Conservation (phyloP, 2,329 filamentous ascomycete genomes). For the Botrytis paeoniae region DNA sequence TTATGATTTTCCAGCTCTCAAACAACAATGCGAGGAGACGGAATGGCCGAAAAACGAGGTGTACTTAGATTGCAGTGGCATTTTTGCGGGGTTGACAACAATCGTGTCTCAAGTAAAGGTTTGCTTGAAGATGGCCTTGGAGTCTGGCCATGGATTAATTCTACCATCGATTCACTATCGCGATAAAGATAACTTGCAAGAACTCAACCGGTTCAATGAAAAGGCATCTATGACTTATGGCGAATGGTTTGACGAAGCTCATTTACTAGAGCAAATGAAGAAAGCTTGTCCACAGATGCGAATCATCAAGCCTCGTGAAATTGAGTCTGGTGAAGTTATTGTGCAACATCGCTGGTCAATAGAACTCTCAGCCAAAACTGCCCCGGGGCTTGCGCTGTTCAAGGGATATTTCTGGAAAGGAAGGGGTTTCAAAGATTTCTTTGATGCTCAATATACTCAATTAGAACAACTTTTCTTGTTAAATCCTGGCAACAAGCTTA, state of each 20-base stretch:
- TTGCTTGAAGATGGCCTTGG: constrained; percentile 40
- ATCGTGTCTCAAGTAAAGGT: constrained; percentile 40
- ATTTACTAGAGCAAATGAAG: constrained; percentile 32
- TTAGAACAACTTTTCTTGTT: constrained; percentile 21
- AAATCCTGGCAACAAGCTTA: constrained; percentile 18
- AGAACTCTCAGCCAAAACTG: constrained; percentile 24
- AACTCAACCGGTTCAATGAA: constrained; percentile 38
- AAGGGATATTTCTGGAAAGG: constrained; percentile 15
- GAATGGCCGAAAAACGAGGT: constrained; percentile 31
- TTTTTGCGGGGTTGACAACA: constrained; percentile 38
- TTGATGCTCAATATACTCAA: constrained; percentile 25
- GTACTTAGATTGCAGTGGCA: constrained; percentile 38
- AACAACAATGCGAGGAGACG: constrained; percentile 29
- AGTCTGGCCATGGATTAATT: constrained; percentile 36
- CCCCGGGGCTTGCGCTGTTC: constrained; percentile 32
- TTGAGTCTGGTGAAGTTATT: constrained; percentile 23
- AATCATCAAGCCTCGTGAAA: constrained; percentile 34
- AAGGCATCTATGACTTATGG: constrained; percentile 38
- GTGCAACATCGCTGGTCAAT: constrained; percentile 33
- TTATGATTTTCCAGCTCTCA: constrained; percentile 33
- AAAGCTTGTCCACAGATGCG: constrained; percentile 38
- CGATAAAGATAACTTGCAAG: constrained; percentile 34
- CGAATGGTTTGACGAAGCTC: constrained; percentile 39
- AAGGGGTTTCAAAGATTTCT: constrained; percentile 33
- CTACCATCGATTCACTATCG: constrained; percentile 39